Conservation (phyloP, 176 grass and related monocot genomes). For the Alloteropsis semialata region DNA sequence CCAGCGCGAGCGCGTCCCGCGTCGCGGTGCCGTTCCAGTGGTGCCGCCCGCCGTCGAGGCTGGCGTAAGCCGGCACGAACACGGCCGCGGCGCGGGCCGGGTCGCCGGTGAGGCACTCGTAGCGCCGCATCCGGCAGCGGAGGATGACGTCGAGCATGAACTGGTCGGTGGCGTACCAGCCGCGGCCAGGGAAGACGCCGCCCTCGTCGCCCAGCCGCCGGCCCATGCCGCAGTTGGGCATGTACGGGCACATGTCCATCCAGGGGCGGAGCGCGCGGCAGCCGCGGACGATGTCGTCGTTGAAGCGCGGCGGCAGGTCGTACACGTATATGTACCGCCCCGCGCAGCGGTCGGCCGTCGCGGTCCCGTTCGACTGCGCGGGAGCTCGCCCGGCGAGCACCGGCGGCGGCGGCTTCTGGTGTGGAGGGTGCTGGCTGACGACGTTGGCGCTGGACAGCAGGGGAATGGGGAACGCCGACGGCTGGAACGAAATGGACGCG, state of each 20-base stretch:
- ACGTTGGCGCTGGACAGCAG: not conserved
- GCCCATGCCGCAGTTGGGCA: conserved; percentile 62
- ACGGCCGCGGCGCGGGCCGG: conserved; percentile 42
- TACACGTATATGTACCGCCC: conserved; percentile 78
- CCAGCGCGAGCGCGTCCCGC: conserved; percentile 48
- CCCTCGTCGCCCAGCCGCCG: conserved; percentile 12
- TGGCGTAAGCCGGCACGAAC: conserved; percentile 83
- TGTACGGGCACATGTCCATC: conserved; percentile 68
- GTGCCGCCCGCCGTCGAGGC: conserved; percentile 48
- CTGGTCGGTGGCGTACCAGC: conserved; percentile 80
- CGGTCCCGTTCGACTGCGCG: not conserved
- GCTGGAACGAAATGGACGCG: not conserved
- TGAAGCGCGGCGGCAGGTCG: conserved; percentile 60
- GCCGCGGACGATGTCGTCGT: conserved; percentile 53
- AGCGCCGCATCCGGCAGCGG: conserved; percentile 57
- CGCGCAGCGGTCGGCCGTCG: conserved; percentile 28
- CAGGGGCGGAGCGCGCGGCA: conserved; percentile 53
- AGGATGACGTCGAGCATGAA: conserved; percentile 75
- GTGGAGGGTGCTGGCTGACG: not conserved
- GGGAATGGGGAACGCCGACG: not conserved
- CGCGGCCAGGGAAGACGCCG: conserved; percentile 48
- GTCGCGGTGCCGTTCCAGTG: conserved; percentile 34
- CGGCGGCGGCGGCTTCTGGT: not conserved
- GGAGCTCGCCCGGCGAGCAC: not conserved
- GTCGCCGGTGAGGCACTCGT: conserved; percentile 66